Base-by-base conservation (phyloP, 2,329 filamentous ascomycete genomes). In the Sarocladium oryzae region DNA sequence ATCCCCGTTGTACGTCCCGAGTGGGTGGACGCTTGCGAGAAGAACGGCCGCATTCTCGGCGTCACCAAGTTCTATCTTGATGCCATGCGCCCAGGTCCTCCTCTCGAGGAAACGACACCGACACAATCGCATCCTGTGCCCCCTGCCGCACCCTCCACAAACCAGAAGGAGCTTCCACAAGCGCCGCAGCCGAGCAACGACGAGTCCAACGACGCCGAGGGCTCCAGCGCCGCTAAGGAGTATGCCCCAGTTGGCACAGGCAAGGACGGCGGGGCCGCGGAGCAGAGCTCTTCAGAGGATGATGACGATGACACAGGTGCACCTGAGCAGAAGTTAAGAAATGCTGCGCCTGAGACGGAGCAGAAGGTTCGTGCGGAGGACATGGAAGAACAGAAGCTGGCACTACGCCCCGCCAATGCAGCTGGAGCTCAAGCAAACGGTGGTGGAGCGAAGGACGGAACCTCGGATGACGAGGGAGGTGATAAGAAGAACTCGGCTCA, bases 11-110 rank as follows among this genome's bases (percentile, higher is more conserved):
- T 99, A 20, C 82, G 93, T 35, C 93, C 93, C 18, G 93, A 99
- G 68, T 99, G 93, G 93, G 81, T 99, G 26, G 88, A 95, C 60
- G 92, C 90, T n/a, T 99, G 93, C 65, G 92, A 97, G 70, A 81
- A 87, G 58, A 91, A 89, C 66, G 92, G 92, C 40, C 83, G 90
- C 54, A 95, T 99, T 56, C 85, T 97, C 2, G 90, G 92, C 48
- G 93, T 97, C 26, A 85, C 93, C 60, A 91, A 91, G 59, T 99
- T 96, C 70, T 99, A 99, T 68, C 78, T 99, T 28, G 91, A 96
- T 64, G 93, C 92, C 21, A 69, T 79, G 59, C 69, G 75, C 36
- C 73, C 75, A 4, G 71, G 70, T 0, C 73, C 73, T 8, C 63
- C 63, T 8, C 61, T 57, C 54, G 67, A 72, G 49, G 65, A 71